Evolutionary conservation across 2,329 filamentous ascomycete genomes (phyloP), one percentile per base, ranked within the genome.

Genomic region (Colletotrichum acutatum): DNA sequence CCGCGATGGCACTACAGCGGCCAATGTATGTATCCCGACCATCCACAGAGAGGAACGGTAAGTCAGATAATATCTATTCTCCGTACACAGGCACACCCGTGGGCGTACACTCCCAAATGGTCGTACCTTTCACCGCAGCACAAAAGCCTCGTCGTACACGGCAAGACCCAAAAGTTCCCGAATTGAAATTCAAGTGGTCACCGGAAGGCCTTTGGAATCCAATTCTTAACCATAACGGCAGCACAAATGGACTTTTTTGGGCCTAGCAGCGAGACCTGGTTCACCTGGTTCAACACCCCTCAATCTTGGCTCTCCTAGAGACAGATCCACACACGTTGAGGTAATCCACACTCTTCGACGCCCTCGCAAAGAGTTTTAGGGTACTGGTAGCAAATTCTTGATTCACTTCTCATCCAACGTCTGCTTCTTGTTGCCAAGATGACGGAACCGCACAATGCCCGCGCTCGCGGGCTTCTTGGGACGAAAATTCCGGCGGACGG

Each of bases 281-380:
- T 46, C 34, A 32, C 56, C n/a, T 60, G 37, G 37, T 42, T 19
- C 37, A 42, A 19, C 14, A 56, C 28, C 64, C 32, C 42, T n/a
- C 24, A 53, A 52, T n/a, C 68, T 68, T 67, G 68, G 63, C 63
- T 62, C 24, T 57, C 37, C 42, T 5, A 42, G 42, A 72, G 58
- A 72, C 53, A 64, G 9, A 16, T 19, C 52, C 26, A 24, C 26
- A 28, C 49, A 56, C 53, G 30, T 49, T 56, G 57, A 52, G 16
- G 19, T 52, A 30, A 14, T 54, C 70, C 66, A 24, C 34, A 68
- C 58, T 62, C 64, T n/a, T 62, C 9, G 49, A 62, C 63, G 26
- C 56, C 68, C 57, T 26, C 63, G 42, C 5, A 46, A 49, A 34
- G 37, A 32, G 28, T 7, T 64, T 11, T 19, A 22, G n/a, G 19